These are phyloP conservation scores for Conringia planisiliqua DNA, from an alignment of 345 rosid genomes.

Conservation along the genomic window DNA sequence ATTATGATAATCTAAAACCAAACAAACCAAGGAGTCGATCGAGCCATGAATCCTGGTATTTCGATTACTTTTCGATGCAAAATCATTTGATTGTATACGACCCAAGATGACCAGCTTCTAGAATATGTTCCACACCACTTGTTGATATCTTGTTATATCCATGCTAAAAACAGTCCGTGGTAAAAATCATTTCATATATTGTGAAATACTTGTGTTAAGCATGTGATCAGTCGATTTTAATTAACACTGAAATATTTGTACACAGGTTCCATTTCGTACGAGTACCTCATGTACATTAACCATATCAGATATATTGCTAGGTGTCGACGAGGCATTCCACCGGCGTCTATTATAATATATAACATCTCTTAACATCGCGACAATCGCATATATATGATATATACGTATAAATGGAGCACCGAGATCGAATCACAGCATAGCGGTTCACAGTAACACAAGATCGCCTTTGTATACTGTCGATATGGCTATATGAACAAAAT, in stretches of 20 bases:
- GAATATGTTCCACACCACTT: background rate
- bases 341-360: background rate
- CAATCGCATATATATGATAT: background rate
- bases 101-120: conserved; percentile 24
- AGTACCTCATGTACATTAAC: background rate
- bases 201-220: background rate
- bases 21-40: conserved; percentile 10
- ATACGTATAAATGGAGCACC: background rate
- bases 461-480: background rate
- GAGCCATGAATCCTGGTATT: background rate
- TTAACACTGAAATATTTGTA: background rate
- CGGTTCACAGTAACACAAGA: background rate
- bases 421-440: background rate
- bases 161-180: background rate
- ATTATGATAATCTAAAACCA: background rate
- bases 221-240: background rate
- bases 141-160: background rate
- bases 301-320: background rate
- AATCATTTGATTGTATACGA: background rate
- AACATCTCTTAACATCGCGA: background rate
- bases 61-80: background rate
- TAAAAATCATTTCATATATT: background rate
- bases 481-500: background rate
- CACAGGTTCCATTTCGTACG: background rate
- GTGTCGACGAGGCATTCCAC: background rate